phyloP scores from a whole-genome alignment of 2,329 filamentous ascomycete species.

The Ceratocystis albifundus region DNA sequence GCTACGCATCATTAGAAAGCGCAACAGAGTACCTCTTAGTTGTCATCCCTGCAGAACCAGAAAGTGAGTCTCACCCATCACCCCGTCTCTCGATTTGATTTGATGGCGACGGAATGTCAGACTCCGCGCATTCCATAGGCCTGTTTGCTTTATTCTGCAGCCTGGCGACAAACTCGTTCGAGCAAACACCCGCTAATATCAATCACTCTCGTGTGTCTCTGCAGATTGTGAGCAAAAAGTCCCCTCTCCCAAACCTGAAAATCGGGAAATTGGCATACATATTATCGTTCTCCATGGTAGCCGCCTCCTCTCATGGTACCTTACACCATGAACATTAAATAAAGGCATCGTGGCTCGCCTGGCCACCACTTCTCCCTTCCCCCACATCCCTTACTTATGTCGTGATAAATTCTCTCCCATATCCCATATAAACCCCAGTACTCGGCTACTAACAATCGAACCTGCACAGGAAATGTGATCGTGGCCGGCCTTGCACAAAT shows the following conservation, averaged over 20 bases:
- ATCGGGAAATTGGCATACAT: no score
- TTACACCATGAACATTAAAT: no score
- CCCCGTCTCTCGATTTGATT: conserved; percentile 1
- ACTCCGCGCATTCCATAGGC: neutral
- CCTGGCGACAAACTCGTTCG: neutral
- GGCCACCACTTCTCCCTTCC: no score
- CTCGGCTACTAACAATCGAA: neutral
- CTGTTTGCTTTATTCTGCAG: neutral
- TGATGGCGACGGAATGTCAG: neutral
- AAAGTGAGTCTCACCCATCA: conserved; percentile 50
- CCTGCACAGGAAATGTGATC: conserved; percentile 69
- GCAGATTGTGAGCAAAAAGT: conserved; percentile 21
- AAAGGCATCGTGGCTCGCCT: no score
- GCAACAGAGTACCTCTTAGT: conserved; percentile 82
- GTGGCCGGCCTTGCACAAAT: conserved; percentile 82
- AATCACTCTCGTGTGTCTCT: neutral
- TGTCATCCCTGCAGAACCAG: conserved; percentile 83
- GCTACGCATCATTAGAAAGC: conserved; percentile 78
- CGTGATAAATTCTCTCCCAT: neutral
- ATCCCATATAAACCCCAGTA: no score
- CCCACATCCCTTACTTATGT: no score
- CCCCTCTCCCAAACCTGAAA: neutral
- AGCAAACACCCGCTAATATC: conserved; percentile 1
- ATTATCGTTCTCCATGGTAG: no score
- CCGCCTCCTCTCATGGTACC: no score